phyloP scores from a whole-genome alignment of 116 monocot genomes.

The Zostera marina region DNA sequence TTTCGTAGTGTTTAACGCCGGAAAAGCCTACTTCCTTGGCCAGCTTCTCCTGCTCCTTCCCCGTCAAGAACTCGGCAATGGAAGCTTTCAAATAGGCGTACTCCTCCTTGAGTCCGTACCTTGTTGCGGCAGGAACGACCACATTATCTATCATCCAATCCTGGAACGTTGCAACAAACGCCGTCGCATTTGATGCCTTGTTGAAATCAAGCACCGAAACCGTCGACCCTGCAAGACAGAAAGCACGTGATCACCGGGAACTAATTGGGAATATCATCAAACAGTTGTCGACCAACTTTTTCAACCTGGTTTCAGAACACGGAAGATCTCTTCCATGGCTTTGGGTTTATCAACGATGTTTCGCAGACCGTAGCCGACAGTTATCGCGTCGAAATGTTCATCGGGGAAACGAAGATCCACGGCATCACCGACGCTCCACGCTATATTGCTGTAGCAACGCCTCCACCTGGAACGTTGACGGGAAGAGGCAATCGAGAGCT shows the following conservation, averaged over 20 bases:
- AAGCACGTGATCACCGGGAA: not conserved
- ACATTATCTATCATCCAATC: conserved; percentile 79
- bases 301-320: conserved; percentile 86
- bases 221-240: conserved; percentile 45
- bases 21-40: conserved; percentile 67
- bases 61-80: conserved; percentile 73
- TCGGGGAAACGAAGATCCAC: conserved; percentile 51
- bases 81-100: conserved; percentile 72
- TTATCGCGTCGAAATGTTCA: conserved; percentile 61
- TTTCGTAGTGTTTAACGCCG: conserved; percentile 47
- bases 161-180: conserved; percentile 28
- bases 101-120: conserved; percentile 51
- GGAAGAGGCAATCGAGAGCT: conserved; percentile 42
- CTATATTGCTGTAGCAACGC: conserved; percentile 60
- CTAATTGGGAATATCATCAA: too few species aligned
- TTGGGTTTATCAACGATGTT: conserved; percentile 55
- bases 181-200: conserved; percentile 60
- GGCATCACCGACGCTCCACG: conserved; percentile 84
- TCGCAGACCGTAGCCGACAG: conserved; percentile 77
- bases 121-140: conserved; percentile 66
- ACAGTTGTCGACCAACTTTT: too few species aligned
- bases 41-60: conserved; percentile 67
- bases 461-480: conserved; percentile 51
- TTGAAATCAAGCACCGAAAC: conserved; percentile 82
- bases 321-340: conserved; percentile 62